Percentiles rank a stretch among this genome's conserved stretches.
Conservation (phyloP, 345 rosid genomes). For the Lepidium sativum region DNA sequence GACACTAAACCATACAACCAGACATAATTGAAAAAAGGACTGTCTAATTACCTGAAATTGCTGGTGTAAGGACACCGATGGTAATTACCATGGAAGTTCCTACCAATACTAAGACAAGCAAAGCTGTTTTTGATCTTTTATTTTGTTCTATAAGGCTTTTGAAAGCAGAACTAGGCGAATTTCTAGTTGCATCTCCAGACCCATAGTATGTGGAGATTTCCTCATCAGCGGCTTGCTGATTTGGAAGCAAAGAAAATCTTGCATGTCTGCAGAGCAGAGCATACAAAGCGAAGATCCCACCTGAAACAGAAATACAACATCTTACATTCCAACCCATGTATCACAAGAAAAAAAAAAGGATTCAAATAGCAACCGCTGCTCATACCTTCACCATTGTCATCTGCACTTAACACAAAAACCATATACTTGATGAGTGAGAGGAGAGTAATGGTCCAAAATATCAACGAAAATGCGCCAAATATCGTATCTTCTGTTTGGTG, state of each 20-base stretch:
- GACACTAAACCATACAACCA: not conserved
- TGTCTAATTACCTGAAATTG: slow-evolving; percentile 55
- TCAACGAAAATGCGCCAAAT: slow-evolving; percentile 76
- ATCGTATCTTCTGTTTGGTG: slow-evolving; percentile 56
- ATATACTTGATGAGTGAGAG: slow-evolving; percentile 70
- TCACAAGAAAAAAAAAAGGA: not conserved
- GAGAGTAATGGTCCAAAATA: slow-evolving; percentile 82
- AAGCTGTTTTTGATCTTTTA: slow-evolving; percentile 53
- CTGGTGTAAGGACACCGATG: slow-evolving; percentile 75
- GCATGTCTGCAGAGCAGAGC: slow-evolving; percentile 79
- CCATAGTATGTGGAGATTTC: slow-evolving; percentile 72
- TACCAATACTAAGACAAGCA: slow-evolving; percentile 67
- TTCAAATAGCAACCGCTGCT: not conserved
- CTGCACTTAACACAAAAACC: slow-evolving; percentile 45
- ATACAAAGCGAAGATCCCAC: slow-evolving; percentile 81
- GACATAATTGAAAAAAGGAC: not conserved
- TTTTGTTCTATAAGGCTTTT: slow-evolving; percentile 52
- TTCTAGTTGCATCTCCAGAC: slow-evolving; percentile 39
- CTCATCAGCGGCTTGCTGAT: slow-evolving; percentile 88
- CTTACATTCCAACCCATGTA: slow-evolving; percentile 2
- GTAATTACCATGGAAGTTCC: slow-evolving; percentile 55
- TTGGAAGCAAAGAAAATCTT: slow-evolving; percentile 77
- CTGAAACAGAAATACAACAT: slow-evolving; percentile 36
- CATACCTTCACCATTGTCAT: slow-evolving; percentile 92
- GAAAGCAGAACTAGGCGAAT: slow-evolving; percentile 32